A percentile compares a stretch with the other conserved stretches of the same genome.
phyloP scores from a whole-genome alignment of 2,329 filamentous ascomycete genomes.

The Cercospora sp. region DNA sequence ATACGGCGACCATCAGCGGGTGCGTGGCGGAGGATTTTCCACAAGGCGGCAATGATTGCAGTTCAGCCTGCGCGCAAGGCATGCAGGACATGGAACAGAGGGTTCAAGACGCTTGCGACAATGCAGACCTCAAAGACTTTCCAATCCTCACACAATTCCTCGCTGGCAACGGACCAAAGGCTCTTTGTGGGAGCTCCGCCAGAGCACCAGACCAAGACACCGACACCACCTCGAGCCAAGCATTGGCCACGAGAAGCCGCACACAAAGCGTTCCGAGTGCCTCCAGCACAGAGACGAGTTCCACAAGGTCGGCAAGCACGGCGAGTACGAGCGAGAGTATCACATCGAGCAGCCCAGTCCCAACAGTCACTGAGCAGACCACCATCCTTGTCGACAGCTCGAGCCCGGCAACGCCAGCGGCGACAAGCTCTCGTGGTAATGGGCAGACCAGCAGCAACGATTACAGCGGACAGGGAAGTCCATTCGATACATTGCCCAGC shows the following conservation, averaged over 20 bases:
- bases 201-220: conserved; percentile 9
- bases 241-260: conserved; percentile 3
- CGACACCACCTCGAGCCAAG: neutral
- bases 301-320: conserved; percentile 18
- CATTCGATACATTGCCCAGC: conserved; percentile 43
- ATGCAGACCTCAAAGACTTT: conserved; percentile 41
- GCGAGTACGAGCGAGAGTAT: conserved; percentile 15
- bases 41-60: conserved; percentile 43
- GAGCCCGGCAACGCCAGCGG: conserved; percentile 20
- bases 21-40: conserved; percentile 46
- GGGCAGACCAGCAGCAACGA: conserved; percentile 40
- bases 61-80: conserved; percentile 44
- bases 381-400: conserved; percentile 27
- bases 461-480: conserved; percentile 47
- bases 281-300: conserved; percentile 23
- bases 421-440: conserved; percentile 26
- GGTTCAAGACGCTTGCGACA: conserved; percentile 40
- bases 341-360: conserved; percentile 6
- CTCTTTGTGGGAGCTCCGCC: conserved; percentile 40
- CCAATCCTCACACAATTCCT: conserved; percentile 49
- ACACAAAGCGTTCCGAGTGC: conserved; percentile 22
- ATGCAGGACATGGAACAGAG: conserved; percentile 40
- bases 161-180: conserved; percentile 41
- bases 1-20: conserved; percentile 44
- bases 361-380: conserved; percentile 20